Base-by-base conservation (phyloP, 495 filamentous ascomycete genomes). In the Aspergillus asperescens region DNA sequence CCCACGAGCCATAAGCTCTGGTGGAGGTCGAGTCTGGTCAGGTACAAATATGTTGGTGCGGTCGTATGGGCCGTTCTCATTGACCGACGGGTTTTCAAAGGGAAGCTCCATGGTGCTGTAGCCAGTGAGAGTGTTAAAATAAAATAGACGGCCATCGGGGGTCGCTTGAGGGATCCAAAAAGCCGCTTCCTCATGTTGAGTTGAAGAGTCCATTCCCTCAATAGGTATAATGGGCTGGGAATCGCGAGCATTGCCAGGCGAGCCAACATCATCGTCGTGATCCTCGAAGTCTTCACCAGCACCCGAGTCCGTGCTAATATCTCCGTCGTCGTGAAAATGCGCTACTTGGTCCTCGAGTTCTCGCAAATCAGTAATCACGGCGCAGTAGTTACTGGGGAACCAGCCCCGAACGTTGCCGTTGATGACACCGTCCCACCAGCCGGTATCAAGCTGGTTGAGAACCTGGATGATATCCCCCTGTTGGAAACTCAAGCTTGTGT, bases 141-240 rank as follows among this genome's bases (percentile, higher is more conserved):
- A 98, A 65, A 90, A 97, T n/a, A 97, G 69, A 49, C 89, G 81
- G 42, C 93, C 93, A 65, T 96, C 89, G 0, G 89, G 84, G 4
- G 94, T 98, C 12, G 90, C 94, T 66, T 98, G 93, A 2, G 94
- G 94, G 60, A 98, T 96, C 93, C 93, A 98, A 65, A 93, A 97
- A 44, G 90, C 89, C 42, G 93, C 88, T 62, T 95, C 85, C 57
- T 94, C 91, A 68, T 88, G 85, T 50, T 87, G 84, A 41, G 74
- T 80, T 24, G 75, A 71, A 25, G 81, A 80, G 1, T 75, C 76
- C 1, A 62, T 54, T 13, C 84, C 84, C 56, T 94, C 89, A 15
- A 88, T 79, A 5, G 88, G 83, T 22, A 89, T 64, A 16, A 74
- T 71, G 6, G 78, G 76, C 20, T 78, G 78, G 29, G 80, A 70